Percentiles rank a stretch among this genome's conserved stretches.
Evolutionary conservation across 2,329 filamentous ascomycete genomes (phyloP).

Genomic region (Hypoxylon sp.): DNA sequence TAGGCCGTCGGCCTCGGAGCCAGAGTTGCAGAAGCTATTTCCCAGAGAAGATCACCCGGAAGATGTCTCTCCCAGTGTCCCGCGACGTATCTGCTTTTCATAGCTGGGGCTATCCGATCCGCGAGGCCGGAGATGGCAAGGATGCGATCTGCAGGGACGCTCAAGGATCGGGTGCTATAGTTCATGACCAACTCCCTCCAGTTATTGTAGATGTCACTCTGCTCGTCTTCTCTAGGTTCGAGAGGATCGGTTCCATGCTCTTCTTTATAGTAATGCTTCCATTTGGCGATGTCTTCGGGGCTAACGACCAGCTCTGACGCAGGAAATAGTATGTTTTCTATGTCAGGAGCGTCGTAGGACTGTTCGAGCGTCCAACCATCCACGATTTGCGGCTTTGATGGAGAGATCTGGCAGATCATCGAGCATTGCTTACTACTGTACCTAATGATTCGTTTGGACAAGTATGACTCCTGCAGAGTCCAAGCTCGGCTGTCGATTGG

Average conservation of each 20-base stretch:
- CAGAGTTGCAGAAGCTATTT: not conserved
- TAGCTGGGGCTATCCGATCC: not conserved
- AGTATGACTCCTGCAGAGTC: not conserved
- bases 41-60: not conserved
- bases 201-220: not conserved
- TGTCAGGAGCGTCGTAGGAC: not conserved
- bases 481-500: not conserved
- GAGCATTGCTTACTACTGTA: not conserved
- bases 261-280: not conserved
- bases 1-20: not conserved
- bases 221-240: not conserved
- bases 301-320: not conserved
- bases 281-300: not conserved
- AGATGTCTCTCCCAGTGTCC: not conserved
- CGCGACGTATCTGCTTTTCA: not conserved
- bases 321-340: not conserved
- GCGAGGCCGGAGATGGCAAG: not conserved
- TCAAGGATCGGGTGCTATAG: not conserved
- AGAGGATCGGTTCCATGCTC: not conserved
- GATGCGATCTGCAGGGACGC: not conserved
- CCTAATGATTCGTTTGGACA: not conserved
- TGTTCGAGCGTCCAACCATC: not conserved
- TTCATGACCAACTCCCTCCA: not conserved
- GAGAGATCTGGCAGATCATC: not conserved
- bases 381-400: not conserved